Evolutionary conservation across 345 rosid genomes (phyloP), one percentile per base, ranked within the genome.

Genomic region (Aquilaria malaccensis): DNA sequence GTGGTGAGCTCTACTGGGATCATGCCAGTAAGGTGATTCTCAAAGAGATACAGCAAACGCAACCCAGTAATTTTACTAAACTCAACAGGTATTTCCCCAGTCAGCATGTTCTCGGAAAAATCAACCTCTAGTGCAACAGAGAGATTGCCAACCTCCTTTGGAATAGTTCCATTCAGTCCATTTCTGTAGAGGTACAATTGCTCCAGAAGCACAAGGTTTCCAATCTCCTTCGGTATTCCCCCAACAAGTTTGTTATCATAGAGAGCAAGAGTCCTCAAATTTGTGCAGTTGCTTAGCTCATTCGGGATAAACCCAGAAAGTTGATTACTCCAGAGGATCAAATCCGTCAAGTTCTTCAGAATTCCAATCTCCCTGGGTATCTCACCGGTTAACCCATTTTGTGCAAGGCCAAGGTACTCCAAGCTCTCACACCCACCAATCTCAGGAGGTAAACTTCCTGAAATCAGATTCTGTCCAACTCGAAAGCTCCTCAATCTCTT

Each of bases 391-490:
- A 92, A 52, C 64, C 68, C 65, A 60, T 89, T 92, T 66, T 92
- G 98, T 10, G 97, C 98, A 51, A 92, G 91, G 72, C 98, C 97
- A 53, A 92, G 86, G 77, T 76, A 65, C 67, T 63, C 68, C 77
- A 92, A 73, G 66, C 72, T 79, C 76, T 68, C 67, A 67, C 98
- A 92, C 49, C 72, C 79, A 37, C 89, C 93, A 14, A 89, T 78
- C 79, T 80, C 87, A 2, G 83, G 43, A 41, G 98, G 98, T 52
- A 89, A 74, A 67, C 84, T 79, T 59, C 97, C 98, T 2, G 98
- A 79, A 53, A 92, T 78, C 79, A 83, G 61, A 68, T 92, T 92
- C 85, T 92, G 89, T 11, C 97, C 96, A 9, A 93, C 89, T 58
- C 97, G 76, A 54, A 92, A 81, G 60, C 77, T 69, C 51, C 6